phyloP scores from a whole-genome alignment of 805 yeast species.

The Saccharomycopsis fermentans region DNA sequence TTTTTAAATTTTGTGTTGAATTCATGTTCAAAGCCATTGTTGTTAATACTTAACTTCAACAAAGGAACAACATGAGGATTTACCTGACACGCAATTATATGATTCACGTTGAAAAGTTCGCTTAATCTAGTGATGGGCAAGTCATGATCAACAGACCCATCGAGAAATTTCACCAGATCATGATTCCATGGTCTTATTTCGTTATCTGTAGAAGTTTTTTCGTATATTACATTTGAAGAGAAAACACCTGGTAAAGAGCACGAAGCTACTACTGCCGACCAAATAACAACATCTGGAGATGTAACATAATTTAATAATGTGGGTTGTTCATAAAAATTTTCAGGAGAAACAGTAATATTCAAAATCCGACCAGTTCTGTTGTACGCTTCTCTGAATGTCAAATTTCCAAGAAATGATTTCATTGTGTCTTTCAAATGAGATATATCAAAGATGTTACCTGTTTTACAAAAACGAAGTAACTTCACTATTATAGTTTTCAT shows the following conservation, averaged over 20 bases:
- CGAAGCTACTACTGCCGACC: conserved; percentile 90
- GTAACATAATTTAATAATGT: conserved; percentile 69
- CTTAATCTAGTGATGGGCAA: conserved; percentile 81
- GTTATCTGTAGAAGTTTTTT: conserved; percentile 68
- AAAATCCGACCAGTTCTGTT: conserved; percentile 89
- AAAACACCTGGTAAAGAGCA: conserved; percentile 92
- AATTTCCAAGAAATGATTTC: conserved; percentile 71
- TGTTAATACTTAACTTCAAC: conserved; percentile 56
- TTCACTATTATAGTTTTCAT: conserved; percentile 20
- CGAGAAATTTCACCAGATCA: conserved; percentile 71
- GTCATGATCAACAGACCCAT: conserved; percentile 94
- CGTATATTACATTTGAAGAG: conserved; percentile 76
- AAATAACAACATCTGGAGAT: conserved; percentile 69
- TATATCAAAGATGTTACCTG: conserved; percentile 85
- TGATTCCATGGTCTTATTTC: conserved; percentile 75
- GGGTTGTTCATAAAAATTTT: conserved; percentile 86
- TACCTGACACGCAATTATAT: conserved; percentile 94
- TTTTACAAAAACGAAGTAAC: conserved; percentile 53
- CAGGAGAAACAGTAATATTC: conserved; percentile 89
- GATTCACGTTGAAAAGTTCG: conserved; percentile 96
- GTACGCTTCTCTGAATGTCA: conserved; percentile 90
- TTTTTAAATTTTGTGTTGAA: conserved; percentile 45
- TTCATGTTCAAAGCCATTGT: conserved; percentile 58
- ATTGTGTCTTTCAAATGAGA: conserved; percentile 61
- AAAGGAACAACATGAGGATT: conserved; percentile 94